These are phyloP conservation scores for Trametes punicea DNA, from an alignment of 768 basidiomycete species.

Conservation along the genomic window DNA sequence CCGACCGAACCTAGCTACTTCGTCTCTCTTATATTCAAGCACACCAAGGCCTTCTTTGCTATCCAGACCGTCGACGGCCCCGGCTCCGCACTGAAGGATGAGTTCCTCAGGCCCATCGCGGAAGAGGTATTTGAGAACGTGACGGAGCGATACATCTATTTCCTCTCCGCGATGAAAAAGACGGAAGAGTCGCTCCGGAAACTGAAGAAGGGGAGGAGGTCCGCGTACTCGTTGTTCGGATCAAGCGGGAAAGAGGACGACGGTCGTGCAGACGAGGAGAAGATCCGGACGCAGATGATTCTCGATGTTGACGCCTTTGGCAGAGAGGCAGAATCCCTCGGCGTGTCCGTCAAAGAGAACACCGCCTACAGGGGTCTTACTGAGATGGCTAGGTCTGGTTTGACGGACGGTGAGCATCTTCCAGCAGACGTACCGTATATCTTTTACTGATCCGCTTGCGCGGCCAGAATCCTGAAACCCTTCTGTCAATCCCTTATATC, in stretches of 20 bases:
- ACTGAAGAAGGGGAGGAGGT: constrained; percentile 83
- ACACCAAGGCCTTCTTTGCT: constrained; percentile 72
- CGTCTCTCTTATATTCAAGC: constrained; percentile 74
- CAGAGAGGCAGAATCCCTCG: constrained; percentile 67
- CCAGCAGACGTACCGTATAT: background rate
- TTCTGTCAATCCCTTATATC: background rate
- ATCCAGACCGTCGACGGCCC: constrained; percentile 54
- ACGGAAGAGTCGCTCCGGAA: constrained; percentile 86
- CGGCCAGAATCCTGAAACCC: background rate
- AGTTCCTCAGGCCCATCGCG: constrained; percentile 47
- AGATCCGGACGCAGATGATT: constrained; percentile 81
- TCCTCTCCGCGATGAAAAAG: constrained; percentile 83
- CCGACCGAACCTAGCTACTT: constrained; percentile 87
- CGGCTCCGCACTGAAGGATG: constrained; percentile 55
- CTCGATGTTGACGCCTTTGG: constrained; percentile 85
- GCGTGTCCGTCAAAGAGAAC: constrained; percentile 54
- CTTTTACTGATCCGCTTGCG: background rate
- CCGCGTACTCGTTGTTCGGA: constrained; percentile 78
- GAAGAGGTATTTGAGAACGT: constrained; percentile 71
- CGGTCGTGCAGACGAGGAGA: constrained; percentile 75
- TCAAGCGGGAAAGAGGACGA: constrained; percentile 56
- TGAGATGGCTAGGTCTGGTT: constrained; percentile 53
- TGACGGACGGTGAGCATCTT: constrained; percentile 30
- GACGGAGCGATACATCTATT: constrained; percentile 70
- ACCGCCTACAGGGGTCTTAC: constrained; percentile 52